Base-by-base conservation (phyloP, 192 early-diverging fungal genomes). In the Coemansia sp. region DNA sequence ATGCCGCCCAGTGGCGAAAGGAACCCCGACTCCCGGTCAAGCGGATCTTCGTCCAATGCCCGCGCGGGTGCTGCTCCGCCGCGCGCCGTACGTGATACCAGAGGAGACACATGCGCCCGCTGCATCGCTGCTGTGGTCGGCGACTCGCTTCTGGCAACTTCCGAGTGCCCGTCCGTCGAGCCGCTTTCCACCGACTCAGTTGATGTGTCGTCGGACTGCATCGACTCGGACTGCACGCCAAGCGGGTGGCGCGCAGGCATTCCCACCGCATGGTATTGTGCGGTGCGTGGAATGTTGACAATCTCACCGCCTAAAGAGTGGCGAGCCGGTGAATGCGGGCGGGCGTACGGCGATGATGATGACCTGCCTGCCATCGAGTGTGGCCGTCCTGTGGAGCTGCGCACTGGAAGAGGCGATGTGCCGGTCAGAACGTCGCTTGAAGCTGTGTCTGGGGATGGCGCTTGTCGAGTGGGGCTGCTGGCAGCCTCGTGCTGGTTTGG, bases 231-330 rank as follows among this genome's bases (percentile, higher is more conserved):
- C 64, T 81, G 78, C 20, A 81, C 35, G 5, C 80, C 80, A 10
- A 83, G 68, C 35, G 80, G 80, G 48, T 83, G 80, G 11, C 80
- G 71, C 14, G 80, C 80, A 0, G 80, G 80, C 68, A 63, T 77
- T 11, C 80, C 80, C 0, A 83, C 76, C 6, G 80, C 69, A 24
- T 71, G 80, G 33, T 72, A 83, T 66, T 83, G 80, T 3, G 80
- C 80, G 6, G 80, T 59, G 26, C 80, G 71, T 16, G 80, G 76
- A n/a, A 83, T 81, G 51, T 76, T 77, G 9, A 75, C 69, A 4
- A 51, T 60, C 11, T 77, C 74, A 7, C 72, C 69, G 1, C 62
- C 62, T 34, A 58, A 20, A 44, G 66, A 34, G 35, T 67, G 65
- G 56, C 57, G 65, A 2, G 63, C 3, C 18, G 43, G 10, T 39